Percentiles rank a stretch among this genome's conserved stretches.
phyloP scores from a whole-genome alignment of 257 asterid species.

The Rauvolfia tetraphylla region DNA sequence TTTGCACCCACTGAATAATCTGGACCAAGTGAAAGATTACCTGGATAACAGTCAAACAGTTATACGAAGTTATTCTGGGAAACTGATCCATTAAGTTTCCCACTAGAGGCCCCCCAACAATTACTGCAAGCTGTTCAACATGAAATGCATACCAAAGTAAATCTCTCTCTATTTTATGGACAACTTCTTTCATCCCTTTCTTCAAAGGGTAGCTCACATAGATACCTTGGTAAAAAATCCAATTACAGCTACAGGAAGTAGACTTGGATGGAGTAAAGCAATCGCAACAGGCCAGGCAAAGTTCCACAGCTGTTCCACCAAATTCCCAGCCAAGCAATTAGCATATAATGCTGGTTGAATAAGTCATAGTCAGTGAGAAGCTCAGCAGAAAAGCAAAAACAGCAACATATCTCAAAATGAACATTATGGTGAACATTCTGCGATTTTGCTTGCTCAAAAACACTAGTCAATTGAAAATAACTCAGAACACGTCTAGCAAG shows the following conservation, averaged over 20 bases:
- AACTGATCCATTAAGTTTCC: constrained; percentile 90
- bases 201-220: neutral
- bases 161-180: constrained; percentile 16
- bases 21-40: constrained; percentile 31
- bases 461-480: neutral
- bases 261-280: constrained; percentile 86
- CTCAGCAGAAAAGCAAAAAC: constrained; percentile 1
- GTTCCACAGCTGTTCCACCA: constrained; percentile 97
- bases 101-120: constrained; percentile 89
- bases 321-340: constrained; percentile 88
- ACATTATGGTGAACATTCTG: neutral
- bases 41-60: constrained; percentile 67
- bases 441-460: neutral
- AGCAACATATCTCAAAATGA: neutral
- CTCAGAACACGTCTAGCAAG: neutral
- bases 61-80: constrained; percentile 85
- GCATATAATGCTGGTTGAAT: constrained; percentile 66
- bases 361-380: constrained; percentile 19
- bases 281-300: constrained; percentile 96
- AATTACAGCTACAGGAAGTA: constrained; percentile 91
- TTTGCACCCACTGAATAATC: constrained; percentile 17
- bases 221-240: constrained; percentile 82
- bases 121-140: constrained; percentile 73
- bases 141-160: constrained; percentile 22
- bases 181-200: constrained; percentile 12